A percentile compares a stretch with the other conserved stretches of the same genome.
These are phyloP conservation scores for Hanseniaspora lindneri DNA, from an alignment of 805 yeast genomes.

Conservation along the genomic window DNA sequence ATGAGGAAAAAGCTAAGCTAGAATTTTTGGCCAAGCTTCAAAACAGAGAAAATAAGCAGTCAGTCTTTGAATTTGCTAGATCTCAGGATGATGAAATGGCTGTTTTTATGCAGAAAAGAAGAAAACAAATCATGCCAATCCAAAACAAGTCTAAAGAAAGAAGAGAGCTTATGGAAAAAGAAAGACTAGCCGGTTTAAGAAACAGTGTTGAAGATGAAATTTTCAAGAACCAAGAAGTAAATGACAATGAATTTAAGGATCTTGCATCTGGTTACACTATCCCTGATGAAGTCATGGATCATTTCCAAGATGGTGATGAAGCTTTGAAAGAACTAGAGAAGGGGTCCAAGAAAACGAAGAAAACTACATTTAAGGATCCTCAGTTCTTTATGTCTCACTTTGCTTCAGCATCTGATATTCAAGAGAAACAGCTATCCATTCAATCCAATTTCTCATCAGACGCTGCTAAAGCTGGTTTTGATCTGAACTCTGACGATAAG, in stretches of 20 bases:
- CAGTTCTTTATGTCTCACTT: conserved; percentile 74
- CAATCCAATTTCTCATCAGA: conserved; percentile 62
- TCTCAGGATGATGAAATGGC: conserved; percentile 56
- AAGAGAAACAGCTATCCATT: conserved; percentile 61
- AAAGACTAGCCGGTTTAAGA: conserved; percentile 60
- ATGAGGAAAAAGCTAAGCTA: conserved; percentile 61
- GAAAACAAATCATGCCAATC: conserved; percentile 79
- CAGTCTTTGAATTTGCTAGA: conserved; percentile 82
- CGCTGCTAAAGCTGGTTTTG: conserved; percentile 79
- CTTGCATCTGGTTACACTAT: conserved; percentile 35
- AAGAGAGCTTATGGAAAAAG: conserved; percentile 54
- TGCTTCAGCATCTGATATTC: conserved; percentile 69
- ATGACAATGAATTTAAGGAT: conserved; percentile 32
- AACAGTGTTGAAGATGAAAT: conserved; percentile 67
- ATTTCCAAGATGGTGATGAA: conserved; percentile 34
- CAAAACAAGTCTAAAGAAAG: conserved; percentile 68
- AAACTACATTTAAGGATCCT: conserved; percentile 59
- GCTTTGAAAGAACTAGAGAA: conserved; percentile 25
- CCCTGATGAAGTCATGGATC: conserved; percentile 32
- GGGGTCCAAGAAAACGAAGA: conserved; percentile 24
- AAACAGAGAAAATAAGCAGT: conserved; percentile 64
- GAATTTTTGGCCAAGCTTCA: conserved; percentile 59
- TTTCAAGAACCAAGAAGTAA: conserved; percentile 24
- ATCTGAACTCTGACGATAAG: conserved; percentile 66
- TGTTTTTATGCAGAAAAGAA: conserved; percentile 72